Percentiles rank a stretch among this genome's conserved stretches.
Evolutionary conservation across 345 rosid species (phyloP).

Genomic region (Erodium maritimum): DNA sequence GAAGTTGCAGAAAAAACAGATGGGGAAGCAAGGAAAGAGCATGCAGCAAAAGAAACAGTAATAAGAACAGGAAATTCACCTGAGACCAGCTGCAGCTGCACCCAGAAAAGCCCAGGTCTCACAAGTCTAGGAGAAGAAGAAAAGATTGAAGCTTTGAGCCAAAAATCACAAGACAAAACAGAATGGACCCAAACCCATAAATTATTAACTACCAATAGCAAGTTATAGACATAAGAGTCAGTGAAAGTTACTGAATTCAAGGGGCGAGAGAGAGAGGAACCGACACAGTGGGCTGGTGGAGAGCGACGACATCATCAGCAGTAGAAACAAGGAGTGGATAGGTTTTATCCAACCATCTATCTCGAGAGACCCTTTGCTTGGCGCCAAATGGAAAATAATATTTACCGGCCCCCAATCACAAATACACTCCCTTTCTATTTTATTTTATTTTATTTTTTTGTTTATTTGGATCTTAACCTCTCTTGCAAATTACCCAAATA

Average conservation of each 20-base stretch:
- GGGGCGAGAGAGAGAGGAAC: not conserved
- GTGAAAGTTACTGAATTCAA: not conserved
- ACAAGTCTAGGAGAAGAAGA: not conserved
- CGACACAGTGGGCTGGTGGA: not conserved
- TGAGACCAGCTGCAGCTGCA: conserved; percentile 2
- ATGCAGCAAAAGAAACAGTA: not conserved
- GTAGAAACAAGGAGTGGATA: not conserved
- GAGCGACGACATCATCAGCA: not conserved
- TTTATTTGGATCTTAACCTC: too few relatives aligned
- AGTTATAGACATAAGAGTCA: not conserved
- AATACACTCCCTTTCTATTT: not conserved
- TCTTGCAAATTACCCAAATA: too few relatives aligned
- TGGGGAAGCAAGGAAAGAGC: not conserved
- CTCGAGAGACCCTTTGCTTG: not conserved
- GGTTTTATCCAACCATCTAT: not conserved
- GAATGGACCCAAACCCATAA: not conserved
- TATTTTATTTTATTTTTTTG: too few relatives aligned
- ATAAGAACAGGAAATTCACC: conserved; percentile 5
- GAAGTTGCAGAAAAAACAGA: not conserved
- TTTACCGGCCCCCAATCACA: not conserved
- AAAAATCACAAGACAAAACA: not conserved
- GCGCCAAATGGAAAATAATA: conserved; percentile 2
- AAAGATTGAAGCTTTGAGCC: not conserved
- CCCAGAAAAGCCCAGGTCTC: not conserved
- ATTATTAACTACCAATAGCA: not conserved